Base-by-base conservation (phyloP, 768 basidiomycete genomes). In the Mycena capillaripes region DNA sequence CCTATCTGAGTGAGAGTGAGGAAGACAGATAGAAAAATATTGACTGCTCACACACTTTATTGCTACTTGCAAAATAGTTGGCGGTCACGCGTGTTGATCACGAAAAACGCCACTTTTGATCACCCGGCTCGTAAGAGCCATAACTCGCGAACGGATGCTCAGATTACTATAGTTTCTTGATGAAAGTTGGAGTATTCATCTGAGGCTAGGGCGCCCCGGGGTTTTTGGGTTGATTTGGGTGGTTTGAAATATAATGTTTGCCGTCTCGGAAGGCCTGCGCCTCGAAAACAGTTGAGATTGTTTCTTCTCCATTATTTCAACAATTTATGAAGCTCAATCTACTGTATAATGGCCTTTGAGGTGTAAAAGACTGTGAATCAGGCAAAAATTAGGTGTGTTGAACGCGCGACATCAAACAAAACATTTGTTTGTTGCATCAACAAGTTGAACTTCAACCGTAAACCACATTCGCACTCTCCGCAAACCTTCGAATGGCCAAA, bases 41-140 rank as follows among this genome's bases (percentile, higher is more conserved):
- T n/a, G n/a, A n/a, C n/a, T n/a, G n/a, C n/a, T n/a, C n/a, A n/a
- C n/a, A n/a, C n/a, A n/a, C n/a, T 36, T 38, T 58, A 40, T 58
- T 58, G 57, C 57, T 25, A 40, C 16, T 58, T 58, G n/a, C 57
- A 58, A 40, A 58, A 58, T 58, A 58, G 57, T 58, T 58, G 57
- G 57, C 36, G 27, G 36, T 58, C 57, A 40, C 23, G 36, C 36
- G 36, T 48, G n/a, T 48, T 42, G 42, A 42, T 42, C 42, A 42
- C n/a, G n/a, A 42, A 42, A 42, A 42, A 42, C 17, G 42, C 42
- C 42, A 42, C 42, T 7, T 55, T 56, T 56, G 30, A 32, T 5
- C 32, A 36, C 42, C 9, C 6, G 17, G 16, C 42, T 42, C 16
- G 42, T 19, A 17, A 12, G 42, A 12, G 34, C 56, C 56, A 57